Conservation (phyloP, 768 basidiomycete genomes). For the Xanthoconium stramineum region DNA sequence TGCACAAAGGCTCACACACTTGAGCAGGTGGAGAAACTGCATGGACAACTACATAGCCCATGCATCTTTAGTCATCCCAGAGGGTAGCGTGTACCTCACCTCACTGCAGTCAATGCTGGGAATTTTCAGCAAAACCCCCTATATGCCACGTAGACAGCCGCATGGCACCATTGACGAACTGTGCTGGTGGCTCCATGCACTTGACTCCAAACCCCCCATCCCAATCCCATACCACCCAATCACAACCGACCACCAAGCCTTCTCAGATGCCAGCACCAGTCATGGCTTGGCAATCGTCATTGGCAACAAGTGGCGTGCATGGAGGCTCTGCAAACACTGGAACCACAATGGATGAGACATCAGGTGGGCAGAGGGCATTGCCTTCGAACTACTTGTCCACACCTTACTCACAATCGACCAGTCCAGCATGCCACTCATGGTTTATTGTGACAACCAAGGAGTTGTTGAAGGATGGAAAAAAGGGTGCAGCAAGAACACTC, state of each 20-base stretch:
- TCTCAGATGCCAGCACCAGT: not conserved
- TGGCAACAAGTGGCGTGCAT: not conserved
- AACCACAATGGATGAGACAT: not conserved
- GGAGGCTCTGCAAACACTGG: not conserved
- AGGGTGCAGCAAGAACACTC: slow-evolving; percentile 25
- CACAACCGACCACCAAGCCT: not conserved
- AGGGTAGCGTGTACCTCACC: not conserved
- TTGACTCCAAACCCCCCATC: not conserved
- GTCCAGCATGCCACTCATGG: not conserved
- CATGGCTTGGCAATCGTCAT: not conserved
- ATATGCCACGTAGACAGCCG: not conserved
- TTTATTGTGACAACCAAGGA: slow-evolving; percentile 30
- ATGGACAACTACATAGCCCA: not conserved
- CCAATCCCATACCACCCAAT: not conserved
- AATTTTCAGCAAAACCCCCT: not conserved
- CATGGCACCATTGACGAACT: not conserved
- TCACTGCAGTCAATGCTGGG: not conserved
- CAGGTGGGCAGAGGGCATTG: not conserved
- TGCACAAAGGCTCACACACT: not conserved
- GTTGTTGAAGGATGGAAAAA: slow-evolving; percentile 35
- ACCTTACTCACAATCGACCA: not conserved
- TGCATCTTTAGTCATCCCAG: not conserved
- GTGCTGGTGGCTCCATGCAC: not conserved
- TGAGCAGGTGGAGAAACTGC: not conserved
- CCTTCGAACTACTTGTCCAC: not conserved